phyloP scores from a whole-genome alignment of 2,329 filamentous ascomycete species.

The Delphinella strobiligena region DNA sequence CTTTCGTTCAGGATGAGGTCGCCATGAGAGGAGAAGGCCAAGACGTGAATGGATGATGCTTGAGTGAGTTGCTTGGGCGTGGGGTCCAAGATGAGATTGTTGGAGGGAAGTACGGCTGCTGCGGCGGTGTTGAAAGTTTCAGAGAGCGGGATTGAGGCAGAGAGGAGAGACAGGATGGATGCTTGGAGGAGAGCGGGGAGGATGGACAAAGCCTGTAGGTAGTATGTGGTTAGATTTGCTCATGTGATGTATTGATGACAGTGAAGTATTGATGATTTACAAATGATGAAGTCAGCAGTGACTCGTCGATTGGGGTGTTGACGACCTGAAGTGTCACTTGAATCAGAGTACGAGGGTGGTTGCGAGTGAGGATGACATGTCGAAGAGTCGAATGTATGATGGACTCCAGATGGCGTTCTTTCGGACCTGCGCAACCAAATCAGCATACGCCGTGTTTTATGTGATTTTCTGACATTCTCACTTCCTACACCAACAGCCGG shows the following conservation, averaged over 20 bases:
- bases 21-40: slow-evolving; percentile 65
- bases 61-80: slow-evolving; percentile 48
- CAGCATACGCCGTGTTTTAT: slow-evolving; percentile 1
- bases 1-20: slow-evolving; percentile 70
- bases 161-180: slow-evolving; percentile 64
- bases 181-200: slow-evolving; percentile 77
- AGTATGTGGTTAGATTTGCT: slow-evolving; percentile 1
- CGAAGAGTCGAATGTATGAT: slow-evolving; percentile 60
- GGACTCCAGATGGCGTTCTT: slow-evolving; percentile 64
- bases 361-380: slow-evolving; percentile 61
- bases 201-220: slow-evolving; percentile 57
- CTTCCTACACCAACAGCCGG: slow-evolving; percentile 76
- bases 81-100: slow-evolving; percentile 35
- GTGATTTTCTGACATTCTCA: slow-evolving; percentile 18
- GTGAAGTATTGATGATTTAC: slow-evolving; percentile 31
- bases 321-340: slow-evolving; percentile 73
- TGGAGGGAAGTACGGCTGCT: slow-evolving; percentile 23
- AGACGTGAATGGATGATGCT: slow-evolving; percentile 65
- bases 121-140: slow-evolving; percentile 54
- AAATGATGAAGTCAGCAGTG: slow-evolving; percentile 45
- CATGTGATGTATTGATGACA: slow-evolving; percentile 7
- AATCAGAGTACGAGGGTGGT: slow-evolving; percentile 65
- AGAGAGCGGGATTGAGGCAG: slow-evolving; percentile 69
- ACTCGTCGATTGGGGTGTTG: slow-evolving; percentile 53
- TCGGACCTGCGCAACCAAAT: slow-evolving; percentile 21